A percentile compares a stretch with the other conserved stretches of the same genome.
phyloP scores from a whole-genome alignment of 441 rosid species.

The Manihot esculenta region DNA sequence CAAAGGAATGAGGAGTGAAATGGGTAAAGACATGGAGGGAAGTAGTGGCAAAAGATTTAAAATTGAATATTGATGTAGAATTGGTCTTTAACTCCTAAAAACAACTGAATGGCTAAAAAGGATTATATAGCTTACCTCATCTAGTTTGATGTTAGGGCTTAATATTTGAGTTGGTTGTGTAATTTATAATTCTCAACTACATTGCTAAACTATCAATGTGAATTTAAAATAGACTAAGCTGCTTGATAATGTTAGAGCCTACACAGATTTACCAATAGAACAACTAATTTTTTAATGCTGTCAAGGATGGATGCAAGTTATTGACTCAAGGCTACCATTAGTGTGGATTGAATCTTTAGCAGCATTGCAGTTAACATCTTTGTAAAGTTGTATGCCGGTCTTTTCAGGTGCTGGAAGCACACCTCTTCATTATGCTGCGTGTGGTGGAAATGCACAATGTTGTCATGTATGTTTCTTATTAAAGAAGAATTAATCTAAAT shows the following conservation, averaged over 20 bases:
- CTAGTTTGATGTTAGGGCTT: no score
- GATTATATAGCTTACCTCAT: no score
- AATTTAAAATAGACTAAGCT: neutral
- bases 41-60: no score
- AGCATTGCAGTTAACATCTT: neutral
- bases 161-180: neutral
- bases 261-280: neutral
- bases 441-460: conserved; percentile 90
- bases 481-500: conserved; percentile 7
- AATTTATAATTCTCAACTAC: neutral
- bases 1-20: no score
- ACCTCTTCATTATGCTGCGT: conserved; percentile 92
- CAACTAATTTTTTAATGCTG: neutral
- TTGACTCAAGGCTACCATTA: neutral
- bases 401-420: conserved; percentile 89
- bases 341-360: conserved; percentile 1
- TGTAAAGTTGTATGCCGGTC: neutral
- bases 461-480: conserved; percentile 63
- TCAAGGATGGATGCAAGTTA: neutral
- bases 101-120: no score
- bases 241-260: no score
- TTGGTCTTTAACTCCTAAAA: no score
- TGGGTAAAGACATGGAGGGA: no score
- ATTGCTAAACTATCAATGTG: neutral
- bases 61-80: no score